Evolutionary conservation across 805 yeast species (phyloP).

Genomic region (Metschnikowia colocasiae): DNA sequence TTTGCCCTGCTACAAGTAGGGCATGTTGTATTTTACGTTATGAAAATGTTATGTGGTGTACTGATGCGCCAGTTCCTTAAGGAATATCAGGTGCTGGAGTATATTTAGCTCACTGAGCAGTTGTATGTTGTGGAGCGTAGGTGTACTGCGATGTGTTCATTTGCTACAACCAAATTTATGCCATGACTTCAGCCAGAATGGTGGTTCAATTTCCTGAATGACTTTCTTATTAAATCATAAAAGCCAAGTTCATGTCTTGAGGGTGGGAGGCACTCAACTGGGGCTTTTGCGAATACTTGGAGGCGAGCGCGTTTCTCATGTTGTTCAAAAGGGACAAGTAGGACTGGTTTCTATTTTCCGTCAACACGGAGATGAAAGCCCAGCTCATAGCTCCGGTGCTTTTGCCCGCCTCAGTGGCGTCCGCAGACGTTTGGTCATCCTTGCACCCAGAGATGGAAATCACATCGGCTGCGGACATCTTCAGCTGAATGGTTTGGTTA

Average conservation of each 20-base stretch:
- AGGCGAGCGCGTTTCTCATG: conserved; percentile 58
- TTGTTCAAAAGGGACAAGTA: conserved; percentile 67
- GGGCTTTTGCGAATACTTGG: conserved; percentile 76
- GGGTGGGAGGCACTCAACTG: conserved; percentile 81
- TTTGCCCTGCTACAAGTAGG: neutral
- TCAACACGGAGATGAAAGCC: conserved; percentile 66
- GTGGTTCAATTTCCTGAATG: too few relatives aligned
- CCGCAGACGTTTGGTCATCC: conserved; percentile 78
- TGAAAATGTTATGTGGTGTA: neutral
- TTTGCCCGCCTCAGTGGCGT: conserved; percentile 65
- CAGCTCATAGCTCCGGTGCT: conserved; percentile 85
- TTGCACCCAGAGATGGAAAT: conserved; percentile 77
- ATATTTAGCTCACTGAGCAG: too few relatives aligned
- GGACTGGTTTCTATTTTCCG: conserved; percentile 59
- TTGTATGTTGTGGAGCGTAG: too few relatives aligned
- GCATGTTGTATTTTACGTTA: neutral
- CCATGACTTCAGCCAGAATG: too few relatives aligned
- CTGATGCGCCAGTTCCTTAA: too few relatives aligned
- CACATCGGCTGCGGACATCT: conserved; percentile 74
- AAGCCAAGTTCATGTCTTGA: conserved; percentile 52
- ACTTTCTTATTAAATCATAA: conserved; percentile 20
- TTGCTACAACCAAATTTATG: too few relatives aligned
- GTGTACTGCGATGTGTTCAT: too few relatives aligned
- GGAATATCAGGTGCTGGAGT: too few relatives aligned
- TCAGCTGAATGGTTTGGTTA: conserved; percentile 42